Conservation (phyloP, 805 yeast genomes). For the Nakazawaea populi region DNA sequence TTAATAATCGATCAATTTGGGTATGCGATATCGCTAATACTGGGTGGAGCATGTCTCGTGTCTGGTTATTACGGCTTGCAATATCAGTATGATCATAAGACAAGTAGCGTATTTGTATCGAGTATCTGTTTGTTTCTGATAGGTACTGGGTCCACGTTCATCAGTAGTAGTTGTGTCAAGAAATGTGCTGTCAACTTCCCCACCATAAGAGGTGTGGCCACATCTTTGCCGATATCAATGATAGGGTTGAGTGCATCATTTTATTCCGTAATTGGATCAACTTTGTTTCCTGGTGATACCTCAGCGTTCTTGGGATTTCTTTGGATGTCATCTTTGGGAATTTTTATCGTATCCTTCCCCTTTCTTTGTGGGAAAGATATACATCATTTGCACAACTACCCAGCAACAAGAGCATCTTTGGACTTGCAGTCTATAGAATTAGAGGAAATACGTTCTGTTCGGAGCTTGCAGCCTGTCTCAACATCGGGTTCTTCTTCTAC, state of each 20-base stretch:
- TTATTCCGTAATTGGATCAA: constrained; percentile 50
- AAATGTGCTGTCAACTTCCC: constrained; percentile 73
- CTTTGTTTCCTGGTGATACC: constrained; percentile 53
- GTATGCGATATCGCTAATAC: constrained; percentile 42
- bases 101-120: constrained; percentile 34
- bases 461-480: background rate
- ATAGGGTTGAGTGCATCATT: constrained; percentile 72
- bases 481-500: background rate
- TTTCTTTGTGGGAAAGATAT: constrained; percentile 35
- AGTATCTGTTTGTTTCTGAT: constrained; percentile 44
- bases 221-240: constrained; percentile 68
- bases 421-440: constrained; percentile 7
- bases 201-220: constrained; percentile 62
- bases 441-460: constrained; percentile 1
- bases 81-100: constrained; percentile 37
- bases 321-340: constrained; percentile 33
- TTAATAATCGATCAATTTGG: constrained; percentile 57
- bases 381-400: constrained; percentile 17
- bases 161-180: constrained; percentile 60
- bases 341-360: constrained; percentile 42
- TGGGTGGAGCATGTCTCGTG: constrained; percentile 45
- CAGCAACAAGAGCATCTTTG: constrained; percentile 9
- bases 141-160: constrained; percentile 67
- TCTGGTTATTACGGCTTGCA: constrained; percentile 53
- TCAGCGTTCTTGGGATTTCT: constrained; percentile 44